Evolutionary conservation across 805 yeast genomes (phyloP), one percentile per base, ranked within the genome.

Genomic region (Saccharomyces paradoxus): DNA sequence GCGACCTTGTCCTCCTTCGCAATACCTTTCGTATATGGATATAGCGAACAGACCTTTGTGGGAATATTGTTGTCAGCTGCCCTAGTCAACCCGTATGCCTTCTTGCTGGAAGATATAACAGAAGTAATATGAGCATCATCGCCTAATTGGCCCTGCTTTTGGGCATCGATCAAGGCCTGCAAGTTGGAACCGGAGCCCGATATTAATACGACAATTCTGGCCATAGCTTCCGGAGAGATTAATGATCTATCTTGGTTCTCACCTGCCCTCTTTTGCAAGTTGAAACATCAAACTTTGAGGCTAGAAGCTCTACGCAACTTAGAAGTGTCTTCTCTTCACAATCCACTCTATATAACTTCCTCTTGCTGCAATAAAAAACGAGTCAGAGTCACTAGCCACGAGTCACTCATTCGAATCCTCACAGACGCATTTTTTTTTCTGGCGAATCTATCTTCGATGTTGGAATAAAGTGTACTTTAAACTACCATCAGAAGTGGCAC

Each of bases 161-260:
- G 69, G 1, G 92, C 87, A 69, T 94, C 96, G 32, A 94, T 89
- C 44, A 94, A 75, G 0, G 99, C 98, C 69, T 94, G 99, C 44
- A 94, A 75, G 66, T 94, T 94, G n/a, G 97, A 83, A 1, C 99
- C 99, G 29, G 86, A 85, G 0, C 99, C 99, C 0, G 98, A 91
- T 24, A 94, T 94, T 41, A 94, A 79, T 0, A 94, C 97, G 2
- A 71, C 63, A 31, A 77, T 71, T 58, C 72, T 74, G 6, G 60
- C 31, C 56, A 55, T 55, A 26, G 21, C 21, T 46, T 26, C 9
- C 12, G 28, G n/a, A 31, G 67, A 64, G 27, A 56, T 57, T 24
- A 65, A 49, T 56, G 56, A 56, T 50, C 37, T 53, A n/a, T 26
- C 12, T 46, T 46, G 30, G 22, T 17, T 13, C 22, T 37, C 9